Evolutionary conservation across 208 protist species (phyloP), one percentile per base, ranked within the genome.

Genomic region (Jaenimonas drosophilae): DNA sequence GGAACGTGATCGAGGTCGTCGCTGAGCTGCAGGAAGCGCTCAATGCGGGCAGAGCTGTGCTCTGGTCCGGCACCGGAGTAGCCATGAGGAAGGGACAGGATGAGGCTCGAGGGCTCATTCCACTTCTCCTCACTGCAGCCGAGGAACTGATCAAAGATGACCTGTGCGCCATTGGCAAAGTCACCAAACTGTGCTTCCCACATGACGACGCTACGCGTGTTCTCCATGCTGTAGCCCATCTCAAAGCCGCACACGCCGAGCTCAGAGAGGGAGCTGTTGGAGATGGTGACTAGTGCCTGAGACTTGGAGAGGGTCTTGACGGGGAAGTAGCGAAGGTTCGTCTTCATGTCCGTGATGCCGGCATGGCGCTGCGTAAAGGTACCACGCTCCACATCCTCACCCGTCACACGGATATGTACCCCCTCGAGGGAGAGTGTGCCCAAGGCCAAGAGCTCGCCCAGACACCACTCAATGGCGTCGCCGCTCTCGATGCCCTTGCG

Each of bases 161-260:
- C 94, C 76, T 99, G 97, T 9, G 96, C 96, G 50, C 93, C 91
- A 76, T 99, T 99, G 26, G 94, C 88, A 58, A 99, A 99, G 74
- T 99, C 98, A 56, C 97, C 98, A 70, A 99, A 99, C 71, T 99
- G 98, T 21, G 96, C 97, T 70, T 99, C 97, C 98, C 98, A 99
- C 39, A 99, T 77, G 6, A 97, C 87, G 19, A 99, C 69, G 21
- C 70, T 64, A 44, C 96, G 86, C n/a, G 91, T 90, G 60, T 88
- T 94, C 59, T 97, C 91, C 33, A 96, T 59, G 43, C 91, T 95
- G 64, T 97, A 98, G 59, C 91, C 95, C 34, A 97, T 73, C 70
- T 99, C 96, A 47, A 98, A 99, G 32, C 97, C 98, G 24, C 97
- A 85, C 9, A 98, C 95, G 26, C 73, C 97, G 51, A 94, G 91